Percentiles rank a stretch among this genome's conserved stretches.
These are phyloP conservation scores for Colletotrichum plurivorum DNA, from an alignment of 2,329 filamentous ascomycete species.

Conservation along the genomic window DNA sequence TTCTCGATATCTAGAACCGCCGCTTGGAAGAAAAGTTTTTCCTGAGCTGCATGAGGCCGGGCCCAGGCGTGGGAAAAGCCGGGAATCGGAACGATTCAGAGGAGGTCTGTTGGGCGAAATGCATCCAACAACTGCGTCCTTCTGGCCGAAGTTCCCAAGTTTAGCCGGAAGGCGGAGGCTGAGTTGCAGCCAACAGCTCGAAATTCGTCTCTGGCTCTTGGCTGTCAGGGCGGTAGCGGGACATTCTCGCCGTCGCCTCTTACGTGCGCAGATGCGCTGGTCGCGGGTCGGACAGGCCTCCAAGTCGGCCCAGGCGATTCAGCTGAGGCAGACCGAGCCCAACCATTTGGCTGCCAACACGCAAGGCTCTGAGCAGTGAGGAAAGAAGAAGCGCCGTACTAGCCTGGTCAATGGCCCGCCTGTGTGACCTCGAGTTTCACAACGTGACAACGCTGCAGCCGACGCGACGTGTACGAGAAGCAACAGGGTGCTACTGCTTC, in stretches of 20 bases:
- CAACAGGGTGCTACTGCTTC: too few relatives aligned
- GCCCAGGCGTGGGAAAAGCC: neutral
- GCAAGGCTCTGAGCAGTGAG: constrained; percentile 6
- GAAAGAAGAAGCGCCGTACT: neutral
- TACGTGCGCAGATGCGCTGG: constrained; percentile 3
- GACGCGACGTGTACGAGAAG: neutral
- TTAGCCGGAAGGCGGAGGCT: constrained; percentile 6
- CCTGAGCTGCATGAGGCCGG: neutral
- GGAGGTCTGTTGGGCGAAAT: neutral
- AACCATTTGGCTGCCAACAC: constrained; percentile 13
- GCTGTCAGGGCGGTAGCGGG: neutral
- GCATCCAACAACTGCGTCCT: neutral
- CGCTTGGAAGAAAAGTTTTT: neutral
- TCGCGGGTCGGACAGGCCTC: neutral
- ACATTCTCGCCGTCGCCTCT: neutral
- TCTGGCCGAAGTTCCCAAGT: neutral
- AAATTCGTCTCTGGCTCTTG: too few relatives aligned
- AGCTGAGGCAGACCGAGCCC: constrained; percentile 10
- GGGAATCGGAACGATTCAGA: neutral
- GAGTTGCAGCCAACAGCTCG: neutral
- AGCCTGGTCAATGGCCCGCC: neutral
- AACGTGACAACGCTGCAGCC: constrained; percentile 24
- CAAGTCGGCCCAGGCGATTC: constrained; percentile 4
- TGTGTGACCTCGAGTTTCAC: constrained; percentile 19
- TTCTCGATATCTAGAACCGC: neutral